Evolutionary conservation across 805 yeast species (phyloP).

Genomic region (Tetrapisispora phaffii): DNA sequence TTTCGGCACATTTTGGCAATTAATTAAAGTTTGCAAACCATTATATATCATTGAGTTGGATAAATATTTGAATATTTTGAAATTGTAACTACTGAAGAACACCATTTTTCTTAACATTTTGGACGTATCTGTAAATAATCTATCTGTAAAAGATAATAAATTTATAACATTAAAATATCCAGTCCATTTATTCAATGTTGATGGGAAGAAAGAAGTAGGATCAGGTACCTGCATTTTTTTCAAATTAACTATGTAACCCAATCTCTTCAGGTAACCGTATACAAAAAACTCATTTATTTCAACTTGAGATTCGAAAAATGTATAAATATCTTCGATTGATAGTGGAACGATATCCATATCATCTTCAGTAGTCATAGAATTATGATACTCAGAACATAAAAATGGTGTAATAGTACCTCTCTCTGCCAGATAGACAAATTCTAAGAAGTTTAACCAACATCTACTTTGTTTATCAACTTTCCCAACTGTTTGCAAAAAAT

Average conservation of each 20-base stretch:
- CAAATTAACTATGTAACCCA: slow-evolving; percentile 59
- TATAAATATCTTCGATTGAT: slow-evolving; percentile 56
- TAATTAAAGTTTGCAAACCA: slow-evolving; percentile 24
- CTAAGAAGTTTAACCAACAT: slow-evolving; percentile 52
- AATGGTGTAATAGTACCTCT: slow-evolving; percentile 56
- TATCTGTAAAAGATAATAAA: not conserved
- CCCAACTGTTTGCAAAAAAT: slow-evolving; percentile 68
- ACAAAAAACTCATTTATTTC: slow-evolving; percentile 51
- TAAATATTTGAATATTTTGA: slow-evolving; percentile 13
- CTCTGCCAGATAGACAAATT: slow-evolving; percentile 67
- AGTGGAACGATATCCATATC: slow-evolving; percentile 31
- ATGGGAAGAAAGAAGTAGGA: slow-evolving; percentile 11
- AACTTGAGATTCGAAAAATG: slow-evolving; percentile 34
- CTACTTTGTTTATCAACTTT: slow-evolving; percentile 38
- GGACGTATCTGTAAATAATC: not conserved
- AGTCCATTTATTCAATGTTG: not conserved
- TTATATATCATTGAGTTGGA: slow-evolving; percentile 25
- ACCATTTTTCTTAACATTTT: slow-evolving; percentile 12
- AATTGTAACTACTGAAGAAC: slow-evolving; percentile 16
- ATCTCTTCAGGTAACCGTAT: slow-evolving; percentile 63
- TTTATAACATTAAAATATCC: not conserved
- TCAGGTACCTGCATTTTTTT: slow-evolving; percentile 3
- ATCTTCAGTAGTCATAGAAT: slow-evolving; percentile 9
- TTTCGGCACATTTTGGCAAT: slow-evolving; percentile 13
- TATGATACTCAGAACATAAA: slow-evolving; percentile 5